Percentiles rank a stretch among this genome's conserved stretches.
These are phyloP conservation scores for Solanum habrochaites DNA, from an alignment of 257 asterid species.

Conservation along the genomic window DNA sequence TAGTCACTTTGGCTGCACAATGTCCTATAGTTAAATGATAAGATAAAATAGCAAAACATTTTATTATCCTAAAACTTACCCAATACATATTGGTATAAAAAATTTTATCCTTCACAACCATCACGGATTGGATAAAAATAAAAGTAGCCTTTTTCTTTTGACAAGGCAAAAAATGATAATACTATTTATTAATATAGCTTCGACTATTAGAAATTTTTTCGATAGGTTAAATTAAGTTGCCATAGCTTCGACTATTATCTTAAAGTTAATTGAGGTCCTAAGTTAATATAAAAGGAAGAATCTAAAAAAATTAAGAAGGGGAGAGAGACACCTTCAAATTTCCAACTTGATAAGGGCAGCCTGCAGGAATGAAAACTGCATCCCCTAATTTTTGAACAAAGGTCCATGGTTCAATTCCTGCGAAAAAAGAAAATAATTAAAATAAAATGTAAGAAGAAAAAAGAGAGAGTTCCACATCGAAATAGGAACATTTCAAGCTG, in stretches of 20 bases:
- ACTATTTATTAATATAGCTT: neutral
- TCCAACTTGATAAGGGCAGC: slow-evolving; percentile 93
- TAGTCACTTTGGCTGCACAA: neutral
- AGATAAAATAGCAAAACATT: neutral
- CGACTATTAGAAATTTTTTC: neutral
- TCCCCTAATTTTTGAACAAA: slow-evolving; percentile 71
- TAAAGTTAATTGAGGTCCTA: neutral
- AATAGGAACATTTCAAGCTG: neutral
- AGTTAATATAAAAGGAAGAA: neutral
- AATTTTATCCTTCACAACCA: neutral
- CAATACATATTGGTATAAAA: neutral
- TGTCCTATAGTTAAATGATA: neutral
- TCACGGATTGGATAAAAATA: neutral
- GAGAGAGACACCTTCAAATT: slow-evolving; percentile 54
- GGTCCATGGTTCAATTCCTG: slow-evolving; percentile 89
- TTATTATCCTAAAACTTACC: neutral
- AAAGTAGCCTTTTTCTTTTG: neutral
- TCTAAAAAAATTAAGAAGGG: neutral
- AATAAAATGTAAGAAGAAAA: neutral
- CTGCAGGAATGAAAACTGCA: slow-evolving; percentile 85
- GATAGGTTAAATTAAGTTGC: neutral
- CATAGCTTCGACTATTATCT: neutral
- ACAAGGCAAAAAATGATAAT: neutral
- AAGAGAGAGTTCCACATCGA: neutral
- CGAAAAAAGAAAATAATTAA: neutral